Evolutionary conservation across 2,329 filamentous ascomycete genomes (phyloP), one percentile per base, ranked within the genome.

Genomic region (Sporothrix euskadiensis): DNA sequence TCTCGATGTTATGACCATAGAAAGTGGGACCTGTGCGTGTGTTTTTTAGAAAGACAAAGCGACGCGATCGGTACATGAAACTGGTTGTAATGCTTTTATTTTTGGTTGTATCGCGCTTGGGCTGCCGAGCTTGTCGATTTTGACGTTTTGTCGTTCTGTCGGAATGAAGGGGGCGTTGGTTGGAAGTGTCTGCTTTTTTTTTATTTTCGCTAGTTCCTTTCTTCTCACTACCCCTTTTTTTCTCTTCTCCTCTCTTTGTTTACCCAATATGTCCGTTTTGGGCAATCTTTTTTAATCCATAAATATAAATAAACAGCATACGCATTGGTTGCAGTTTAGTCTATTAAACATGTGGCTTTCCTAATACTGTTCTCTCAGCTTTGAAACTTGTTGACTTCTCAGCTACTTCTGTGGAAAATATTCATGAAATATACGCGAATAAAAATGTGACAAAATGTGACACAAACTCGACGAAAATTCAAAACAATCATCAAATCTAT

Each of bases 1-100:
- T 22, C 35, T 57, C n/a, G n/a, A 69, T 57, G 57, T 73, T 59
- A 73, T 70, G 72, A 71, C 69, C 56, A 71, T 71, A 74, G 73
- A 74, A 30, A 54, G n/a, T 35, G 63, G 47, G 16, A 41, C 39
- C 22, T 30, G 26, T 56, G 35, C 8, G 35, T 56, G 22, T 56
- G 22, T 56, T 26, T 56, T 56, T 56, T 30, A 30, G 10, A 71
- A 39, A 61, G 52, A 44, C 69, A 47, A 69, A 19, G 35, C 39
- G 54, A 61, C 69, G 39, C 69, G 69, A 71, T 61, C 35, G 47
- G 68, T 61, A 71, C 22, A 69, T 39, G 39, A 49, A 19, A 19
- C 14, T 26, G 69, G 49, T 70, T 70, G 47, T 59, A 59, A 47
- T 71, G 12, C 19, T 49, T 49, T 19, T 49, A 16, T 14, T 49